Evolutionary conservation across 2,329 filamentous ascomycete genomes (phyloP).

Genomic region (Exophiala aquamarina): DNA sequence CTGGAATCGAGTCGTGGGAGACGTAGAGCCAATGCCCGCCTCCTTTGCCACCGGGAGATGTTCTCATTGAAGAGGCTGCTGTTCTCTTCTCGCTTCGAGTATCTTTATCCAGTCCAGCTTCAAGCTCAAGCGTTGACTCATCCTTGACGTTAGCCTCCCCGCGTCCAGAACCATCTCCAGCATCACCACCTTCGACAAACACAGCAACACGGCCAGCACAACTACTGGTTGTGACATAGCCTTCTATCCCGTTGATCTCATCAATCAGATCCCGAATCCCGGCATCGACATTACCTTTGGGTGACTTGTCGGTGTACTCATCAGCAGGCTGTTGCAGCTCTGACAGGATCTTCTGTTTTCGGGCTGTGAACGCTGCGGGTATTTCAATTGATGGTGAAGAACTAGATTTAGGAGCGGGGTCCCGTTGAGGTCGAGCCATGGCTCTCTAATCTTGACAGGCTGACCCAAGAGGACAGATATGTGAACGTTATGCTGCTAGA

Average conservation of each 20-base stretch:
- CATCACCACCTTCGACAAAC: conserved; percentile 75
- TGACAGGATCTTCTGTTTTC: conserved; percentile 71
- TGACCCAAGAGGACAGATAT: too few relatives aligned
- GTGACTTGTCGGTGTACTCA: conserved; percentile 79
- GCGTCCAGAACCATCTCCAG: conserved; percentile 1
- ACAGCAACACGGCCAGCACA: conserved; percentile 86
- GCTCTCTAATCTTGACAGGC: too few relatives aligned
- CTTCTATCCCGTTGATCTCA: conserved; percentile 68
- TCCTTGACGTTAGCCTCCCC: neutral
- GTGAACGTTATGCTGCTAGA: too few relatives aligned
- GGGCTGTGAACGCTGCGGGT: conserved; percentile 50
- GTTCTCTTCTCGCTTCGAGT: conserved; percentile 18
- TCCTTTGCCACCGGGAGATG: conserved; percentile 78
- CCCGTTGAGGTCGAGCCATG: too few relatives aligned
- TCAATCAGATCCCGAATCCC: conserved; percentile 75
- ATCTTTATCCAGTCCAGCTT: neutral
- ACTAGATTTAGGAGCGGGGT: too few relatives aligned
- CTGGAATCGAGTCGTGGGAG: conserved; percentile 70
- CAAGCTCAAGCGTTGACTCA: neutral
- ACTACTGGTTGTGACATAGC: conserved; percentile 88
- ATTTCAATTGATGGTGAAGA: conserved; percentile 12
- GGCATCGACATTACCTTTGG: conserved; percentile 82
- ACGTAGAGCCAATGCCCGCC: conserved; percentile 85
- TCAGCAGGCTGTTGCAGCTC: conserved; percentile 67
- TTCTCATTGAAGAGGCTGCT: conserved; percentile 11